Percentiles rank a stretch among this genome's conserved stretches.
These are phyloP conservation scores for Cryphonectria japonica DNA, from an alignment of 2,329 filamentous ascomycete genomes.

Conservation along the genomic window DNA sequence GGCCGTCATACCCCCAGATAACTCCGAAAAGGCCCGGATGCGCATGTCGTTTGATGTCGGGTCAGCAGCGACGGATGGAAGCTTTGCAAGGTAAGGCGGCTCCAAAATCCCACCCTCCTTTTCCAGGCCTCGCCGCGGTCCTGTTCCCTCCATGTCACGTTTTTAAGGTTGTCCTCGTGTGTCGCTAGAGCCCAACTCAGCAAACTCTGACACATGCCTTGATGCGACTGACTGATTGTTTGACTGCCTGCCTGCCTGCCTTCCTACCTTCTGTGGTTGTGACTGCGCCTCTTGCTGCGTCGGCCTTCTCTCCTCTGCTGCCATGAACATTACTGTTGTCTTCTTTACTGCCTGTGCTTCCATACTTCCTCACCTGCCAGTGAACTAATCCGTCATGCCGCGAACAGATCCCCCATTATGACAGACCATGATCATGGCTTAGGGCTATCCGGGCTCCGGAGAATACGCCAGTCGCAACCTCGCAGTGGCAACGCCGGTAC, in stretches of 20 bases:
- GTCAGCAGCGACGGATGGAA: slow-evolving; percentile 67
- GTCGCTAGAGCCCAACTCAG: slow-evolving; percentile 13
- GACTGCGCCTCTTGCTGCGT: slow-evolving; percentile 12
- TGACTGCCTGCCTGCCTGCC: slow-evolving; percentile 5
- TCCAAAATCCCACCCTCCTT: slow-evolving; percentile 20
- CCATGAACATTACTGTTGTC: slow-evolving; percentile 25
- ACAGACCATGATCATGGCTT: slow-evolving; percentile 86
- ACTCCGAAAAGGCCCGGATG: slow-evolving; percentile 63
- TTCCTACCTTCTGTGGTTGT: slow-evolving; percentile 2
- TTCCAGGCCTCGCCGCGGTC: background rate
- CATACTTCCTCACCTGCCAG: slow-evolving; percentile 32
- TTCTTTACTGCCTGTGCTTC: slow-evolving; percentile 30
- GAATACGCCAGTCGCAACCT: slow-evolving; percentile 85
- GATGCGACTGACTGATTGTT: background rate
- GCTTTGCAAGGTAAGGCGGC: slow-evolving; percentile 69
- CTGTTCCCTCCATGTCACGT: slow-evolving; percentile 10
- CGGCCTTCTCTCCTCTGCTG: background rate
- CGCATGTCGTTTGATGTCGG: slow-evolving; percentile 80
- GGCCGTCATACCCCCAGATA: slow-evolving; percentile 48
- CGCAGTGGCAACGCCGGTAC: slow-evolving; percentile 69
- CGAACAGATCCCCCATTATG: slow-evolving; percentile 74
- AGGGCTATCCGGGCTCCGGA: slow-evolving; percentile 82
- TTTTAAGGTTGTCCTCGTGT: slow-evolving; percentile 13
- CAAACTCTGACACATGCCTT: slow-evolving; percentile 32
- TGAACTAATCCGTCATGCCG: slow-evolving; percentile 23